phyloP scores from a whole-genome alignment of 2,329 filamentous ascomycete genomes.

The Colletotrichum cereale region DNA sequence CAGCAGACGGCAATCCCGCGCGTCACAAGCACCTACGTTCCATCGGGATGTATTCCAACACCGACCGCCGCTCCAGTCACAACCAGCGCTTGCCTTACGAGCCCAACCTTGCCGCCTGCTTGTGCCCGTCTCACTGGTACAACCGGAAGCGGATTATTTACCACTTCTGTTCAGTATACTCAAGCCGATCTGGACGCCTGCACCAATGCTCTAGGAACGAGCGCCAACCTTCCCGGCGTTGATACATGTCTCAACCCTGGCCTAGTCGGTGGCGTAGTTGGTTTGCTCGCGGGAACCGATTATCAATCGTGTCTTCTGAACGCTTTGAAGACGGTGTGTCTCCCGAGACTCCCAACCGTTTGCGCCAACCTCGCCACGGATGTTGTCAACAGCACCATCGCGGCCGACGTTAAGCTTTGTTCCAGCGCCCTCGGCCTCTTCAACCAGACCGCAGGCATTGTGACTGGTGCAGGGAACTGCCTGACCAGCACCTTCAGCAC shows the following conservation, averaged over 20 bases:
- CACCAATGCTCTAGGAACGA: background rate
- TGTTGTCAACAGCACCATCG: background rate
- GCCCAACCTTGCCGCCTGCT: background rate
- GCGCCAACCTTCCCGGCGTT: background rate
- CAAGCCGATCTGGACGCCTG: background rate
- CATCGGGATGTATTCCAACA: conserved; percentile 23
- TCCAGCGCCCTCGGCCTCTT: background rate
- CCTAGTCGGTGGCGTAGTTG: too few species aligned
- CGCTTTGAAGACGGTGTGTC: background rate
- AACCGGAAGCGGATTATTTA: too few species aligned
- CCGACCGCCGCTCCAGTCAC: background rate
- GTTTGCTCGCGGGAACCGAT: too few species aligned
- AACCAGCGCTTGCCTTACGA: background rate
- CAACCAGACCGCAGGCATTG: background rate
- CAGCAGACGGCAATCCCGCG: conserved; percentile 2
- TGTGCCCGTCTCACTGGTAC: background rate
- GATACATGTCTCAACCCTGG: background rate
- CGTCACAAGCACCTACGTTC: background rate
- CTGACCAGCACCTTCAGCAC: background rate
- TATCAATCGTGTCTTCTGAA: background rate
- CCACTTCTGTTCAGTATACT: too few species aligned
- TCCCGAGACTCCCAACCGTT: background rate
- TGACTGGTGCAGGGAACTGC: background rate
- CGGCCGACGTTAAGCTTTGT: background rate
- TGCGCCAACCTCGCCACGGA: conserved; percentile 4